These are phyloP conservation scores for Nannochloropsis salina DNA, from an alignment of 108 stramenopile genomes.

Conservation along the genomic window DNA sequence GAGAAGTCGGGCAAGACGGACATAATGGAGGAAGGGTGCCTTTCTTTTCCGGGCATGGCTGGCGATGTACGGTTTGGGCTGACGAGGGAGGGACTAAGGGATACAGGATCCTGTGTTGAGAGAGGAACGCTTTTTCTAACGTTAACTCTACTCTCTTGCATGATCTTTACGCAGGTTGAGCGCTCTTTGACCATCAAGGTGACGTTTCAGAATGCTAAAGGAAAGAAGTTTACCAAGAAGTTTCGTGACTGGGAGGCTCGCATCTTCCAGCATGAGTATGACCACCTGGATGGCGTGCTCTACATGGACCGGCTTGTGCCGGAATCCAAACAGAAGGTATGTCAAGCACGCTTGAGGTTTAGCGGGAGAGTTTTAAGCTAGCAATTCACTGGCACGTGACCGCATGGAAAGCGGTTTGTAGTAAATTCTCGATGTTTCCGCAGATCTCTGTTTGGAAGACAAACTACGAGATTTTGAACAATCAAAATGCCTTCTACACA, in stretches of 20 bases:
- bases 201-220: conserved; percentile 69
- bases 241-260: conserved; percentile 73
- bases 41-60: conserved; percentile 80
- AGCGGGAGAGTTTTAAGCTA: no score
- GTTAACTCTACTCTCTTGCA: neutral
- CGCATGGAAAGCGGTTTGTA: no score
- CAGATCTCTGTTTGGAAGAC: no score
- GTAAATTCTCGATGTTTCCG: no score
- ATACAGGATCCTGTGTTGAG: no score
- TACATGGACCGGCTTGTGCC: conserved; percentile 38
- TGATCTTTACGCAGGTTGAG: conserved; percentile 29
- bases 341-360: neutral
- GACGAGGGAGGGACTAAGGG: neutral
- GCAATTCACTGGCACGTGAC: no score
- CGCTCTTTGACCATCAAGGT: conserved; percentile 80
- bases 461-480: neutral
- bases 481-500: neutral
- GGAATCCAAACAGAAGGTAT: conserved; percentile 40
- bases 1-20: conserved; percentile 55
- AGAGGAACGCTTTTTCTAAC: no score
- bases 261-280: conserved; percentile 96
- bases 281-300: conserved; percentile 76
- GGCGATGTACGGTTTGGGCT: conserved; percentile 63
- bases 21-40: conserved; percentile 75
- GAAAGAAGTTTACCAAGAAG: conserved; percentile 76